Evolutionary conservation across 805 yeast species (phyloP).

Genomic region (Candida koratica): DNA sequence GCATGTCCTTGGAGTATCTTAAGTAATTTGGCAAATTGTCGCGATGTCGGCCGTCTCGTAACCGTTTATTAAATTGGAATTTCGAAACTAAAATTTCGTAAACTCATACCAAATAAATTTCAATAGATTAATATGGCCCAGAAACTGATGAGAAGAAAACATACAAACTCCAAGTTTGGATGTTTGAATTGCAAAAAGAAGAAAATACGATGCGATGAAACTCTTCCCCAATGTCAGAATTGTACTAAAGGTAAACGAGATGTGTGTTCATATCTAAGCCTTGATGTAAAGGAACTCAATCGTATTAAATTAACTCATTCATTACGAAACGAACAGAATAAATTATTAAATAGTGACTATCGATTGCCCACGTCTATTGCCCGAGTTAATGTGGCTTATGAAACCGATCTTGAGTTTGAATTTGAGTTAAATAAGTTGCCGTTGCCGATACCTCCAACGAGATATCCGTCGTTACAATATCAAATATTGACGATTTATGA

Average conservation of each 20-base stretch:
- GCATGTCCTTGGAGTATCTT: too few relatives aligned
- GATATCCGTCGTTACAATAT: constrained; percentile 23
- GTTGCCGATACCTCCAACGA: constrained; percentile 18
- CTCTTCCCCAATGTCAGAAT: constrained; percentile 25
- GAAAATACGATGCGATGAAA: constrained; percentile 31
- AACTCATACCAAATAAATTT: too few relatives aligned
- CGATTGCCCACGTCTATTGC: constrained; percentile 23
- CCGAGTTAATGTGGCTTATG: background rate
- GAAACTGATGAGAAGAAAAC: constrained; percentile 18
- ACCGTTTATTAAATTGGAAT: too few relatives aligned
- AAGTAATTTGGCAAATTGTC: too few relatives aligned
- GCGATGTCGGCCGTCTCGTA: too few relatives aligned
- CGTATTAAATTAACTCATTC: constrained; percentile 25
- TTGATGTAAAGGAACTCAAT: constrained; percentile 19
- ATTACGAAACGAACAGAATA: constrained; percentile 25
- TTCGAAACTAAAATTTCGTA: too few relatives aligned
- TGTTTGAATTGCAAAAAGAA: constrained; percentile 29
- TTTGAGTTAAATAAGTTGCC: constrained; percentile 23
- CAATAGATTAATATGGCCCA: background rate
- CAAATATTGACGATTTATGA: constrained; percentile 17
- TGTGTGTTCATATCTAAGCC: constrained; percentile 23
- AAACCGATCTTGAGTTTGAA: constrained; percentile 19
- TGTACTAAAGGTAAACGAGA: constrained; percentile 25
- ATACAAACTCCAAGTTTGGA: constrained; percentile 30
- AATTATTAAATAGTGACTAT: constrained; percentile 22